Evolutionary conservation across 208 protist genomes (phyloP).

Genomic region (Leishmania gerbilli): DNA sequence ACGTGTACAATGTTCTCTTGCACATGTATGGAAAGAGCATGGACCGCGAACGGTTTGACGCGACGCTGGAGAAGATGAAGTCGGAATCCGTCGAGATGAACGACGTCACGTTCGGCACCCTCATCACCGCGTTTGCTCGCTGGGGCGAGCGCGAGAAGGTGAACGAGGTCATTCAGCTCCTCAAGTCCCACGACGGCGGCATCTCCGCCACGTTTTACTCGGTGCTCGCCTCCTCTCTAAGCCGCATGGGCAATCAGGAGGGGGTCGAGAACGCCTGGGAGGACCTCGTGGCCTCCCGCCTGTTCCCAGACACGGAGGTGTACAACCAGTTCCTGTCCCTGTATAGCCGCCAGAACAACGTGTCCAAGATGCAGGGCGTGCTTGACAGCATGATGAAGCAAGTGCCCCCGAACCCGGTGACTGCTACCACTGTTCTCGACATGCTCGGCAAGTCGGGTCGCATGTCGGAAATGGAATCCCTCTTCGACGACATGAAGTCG

Average conservation of each 20-base stretch:
- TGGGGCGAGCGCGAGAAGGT: conserved; percentile 75
- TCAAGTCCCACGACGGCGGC: conserved; percentile 76
- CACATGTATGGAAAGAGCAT: conserved; percentile 77
- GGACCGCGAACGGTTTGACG: conserved; percentile 63
- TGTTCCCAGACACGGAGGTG: conserved; percentile 85
- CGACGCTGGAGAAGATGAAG: conserved; percentile 79
- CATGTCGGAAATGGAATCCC: conserved; percentile 84
- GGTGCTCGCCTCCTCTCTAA: conserved; percentile 81
- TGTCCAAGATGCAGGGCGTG: conserved; percentile 82
- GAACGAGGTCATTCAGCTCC: conserved; percentile 68
- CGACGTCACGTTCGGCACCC: conserved; percentile 89
- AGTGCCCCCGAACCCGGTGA: conserved; percentile 86
- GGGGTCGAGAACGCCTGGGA: conserved; percentile 88
- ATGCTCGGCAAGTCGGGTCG: conserved; percentile 88
- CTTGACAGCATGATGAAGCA: conserved; percentile 91
- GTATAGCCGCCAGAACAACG: conserved; percentile 79
- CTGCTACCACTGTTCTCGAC: conserved; percentile 84
- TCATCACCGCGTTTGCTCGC: conserved; percentile 84
- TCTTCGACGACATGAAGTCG: conserved; percentile 87
- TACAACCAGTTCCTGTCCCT: conserved; percentile 89
- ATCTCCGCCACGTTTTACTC: conserved; percentile 86
- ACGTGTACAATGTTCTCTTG: conserved; percentile 89
- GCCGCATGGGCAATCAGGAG: conserved; percentile 72
- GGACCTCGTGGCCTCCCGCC: conserved; percentile 76
- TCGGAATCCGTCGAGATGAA: conserved; percentile 77